Evolutionary conservation across 192 early-diverging fungal genomes (phyloP).

Genomic region (Linnemannia zychae): DNA sequence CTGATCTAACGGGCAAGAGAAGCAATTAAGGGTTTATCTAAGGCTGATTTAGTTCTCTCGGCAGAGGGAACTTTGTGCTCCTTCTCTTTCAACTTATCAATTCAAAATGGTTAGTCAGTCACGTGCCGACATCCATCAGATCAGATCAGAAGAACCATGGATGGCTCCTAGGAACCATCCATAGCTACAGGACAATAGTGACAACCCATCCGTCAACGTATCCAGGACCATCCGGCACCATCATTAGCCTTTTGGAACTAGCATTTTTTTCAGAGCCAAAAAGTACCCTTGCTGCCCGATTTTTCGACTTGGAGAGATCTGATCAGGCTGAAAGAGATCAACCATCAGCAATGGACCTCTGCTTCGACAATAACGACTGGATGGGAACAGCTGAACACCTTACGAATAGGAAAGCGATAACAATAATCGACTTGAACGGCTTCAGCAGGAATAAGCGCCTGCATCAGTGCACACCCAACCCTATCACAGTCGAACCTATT

Average conservation of each 20-base stretch:
- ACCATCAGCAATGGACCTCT: background rate
- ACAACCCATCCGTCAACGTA: background rate
- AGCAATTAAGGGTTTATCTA: no score
- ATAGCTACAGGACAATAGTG: background rate
- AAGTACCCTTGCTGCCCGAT: background rate
- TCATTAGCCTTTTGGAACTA: background rate
- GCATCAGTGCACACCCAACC: background rate
- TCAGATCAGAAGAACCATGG: background rate
- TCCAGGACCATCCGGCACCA: background rate
- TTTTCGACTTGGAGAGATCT: slow-evolving; percentile 1
- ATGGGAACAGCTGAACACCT: background rate
- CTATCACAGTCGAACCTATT: background rate
- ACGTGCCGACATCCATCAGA: slow-evolving; percentile 8
- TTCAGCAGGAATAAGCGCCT: background rate
- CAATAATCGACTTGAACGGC: background rate
- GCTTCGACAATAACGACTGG: background rate
- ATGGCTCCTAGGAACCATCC: slow-evolving; percentile 7
- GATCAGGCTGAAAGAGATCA: background rate
- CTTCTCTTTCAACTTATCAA: slow-evolving; percentile 26
- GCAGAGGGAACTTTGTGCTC: slow-evolving; percentile 9
- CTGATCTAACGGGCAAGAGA: no score
- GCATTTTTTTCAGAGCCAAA: background rate
- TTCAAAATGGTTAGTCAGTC: slow-evolving; percentile 53
- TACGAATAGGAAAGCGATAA: background rate
- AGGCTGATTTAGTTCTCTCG: no score